Conservation (phyloP, 148 eudicot species). For the Oxyria digyna region DNA sequence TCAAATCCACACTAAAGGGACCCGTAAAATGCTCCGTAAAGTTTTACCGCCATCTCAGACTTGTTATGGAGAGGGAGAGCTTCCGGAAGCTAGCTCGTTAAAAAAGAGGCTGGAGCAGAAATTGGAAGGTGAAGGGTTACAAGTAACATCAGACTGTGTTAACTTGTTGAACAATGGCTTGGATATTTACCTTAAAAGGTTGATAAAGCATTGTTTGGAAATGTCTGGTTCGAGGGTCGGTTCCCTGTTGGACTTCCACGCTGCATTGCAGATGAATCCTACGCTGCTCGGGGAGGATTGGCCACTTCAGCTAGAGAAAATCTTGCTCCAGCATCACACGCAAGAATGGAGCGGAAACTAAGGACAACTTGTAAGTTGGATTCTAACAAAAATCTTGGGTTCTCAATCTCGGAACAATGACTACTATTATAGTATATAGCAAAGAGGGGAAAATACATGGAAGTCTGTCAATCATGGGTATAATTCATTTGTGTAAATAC, state of each 20-base stretch:
- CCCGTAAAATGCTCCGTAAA: slow-evolving; percentile 24
- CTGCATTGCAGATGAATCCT: slow-evolving; percentile 58
- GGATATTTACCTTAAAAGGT: slow-evolving; percentile 50
- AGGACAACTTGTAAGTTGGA: background rate
- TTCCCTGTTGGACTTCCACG: slow-evolving; percentile 46
- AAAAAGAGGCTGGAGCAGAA: slow-evolving; percentile 41
- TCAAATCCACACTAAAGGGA: slow-evolving; percentile 35
- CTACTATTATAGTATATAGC: background rate
- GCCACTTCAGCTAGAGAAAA: background rate
- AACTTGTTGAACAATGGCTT: slow-evolving; percentile 54
- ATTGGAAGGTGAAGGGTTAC: slow-evolving; percentile 46
- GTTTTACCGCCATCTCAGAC: slow-evolving; percentile 14
- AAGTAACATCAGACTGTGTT: slow-evolving; percentile 43
- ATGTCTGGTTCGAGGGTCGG: slow-evolving; percentile 32
- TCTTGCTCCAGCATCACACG: background rate
- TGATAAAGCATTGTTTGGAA: slow-evolving; percentile 49
- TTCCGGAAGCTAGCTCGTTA: slow-evolving; percentile 47
- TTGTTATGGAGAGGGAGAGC: slow-evolving; percentile 39
- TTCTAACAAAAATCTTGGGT: background rate
- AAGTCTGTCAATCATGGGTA: background rate
- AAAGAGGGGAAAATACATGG: background rate
- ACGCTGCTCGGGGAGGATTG: slow-evolving; percentile 1
- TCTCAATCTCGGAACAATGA: background rate
- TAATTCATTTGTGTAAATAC: background rate
- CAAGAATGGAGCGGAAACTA: background rate